phyloP scores from a whole-genome alignment of 306 rosid genomes.

The Benincasa hispida region DNA sequence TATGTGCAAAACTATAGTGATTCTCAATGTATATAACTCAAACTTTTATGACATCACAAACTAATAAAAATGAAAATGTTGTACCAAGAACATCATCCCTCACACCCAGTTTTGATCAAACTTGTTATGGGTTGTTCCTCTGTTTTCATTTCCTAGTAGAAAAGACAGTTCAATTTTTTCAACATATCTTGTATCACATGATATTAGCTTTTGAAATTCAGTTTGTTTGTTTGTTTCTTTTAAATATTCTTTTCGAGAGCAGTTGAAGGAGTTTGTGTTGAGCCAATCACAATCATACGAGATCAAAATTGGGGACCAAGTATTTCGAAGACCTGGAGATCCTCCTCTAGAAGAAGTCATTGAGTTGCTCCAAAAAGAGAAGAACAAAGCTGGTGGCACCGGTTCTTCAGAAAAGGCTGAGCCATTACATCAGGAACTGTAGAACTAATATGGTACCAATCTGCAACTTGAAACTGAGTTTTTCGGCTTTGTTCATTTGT shows the following conservation, averaged over 20 bases:
- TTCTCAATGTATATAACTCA: background rate
- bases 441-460: background rate
- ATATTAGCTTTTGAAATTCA: background rate
- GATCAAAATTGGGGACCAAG: constrained; percentile 68
- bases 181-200: background rate
- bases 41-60: background rate
- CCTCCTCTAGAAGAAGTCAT: constrained; percentile 63
- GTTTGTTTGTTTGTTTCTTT: background rate
- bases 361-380: constrained; percentile 33
- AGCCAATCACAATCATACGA: constrained; percentile 76
- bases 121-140: background rate
- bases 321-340: constrained; percentile 74
- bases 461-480: background rate
- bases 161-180: background rate
- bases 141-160: background rate
- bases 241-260: background rate
- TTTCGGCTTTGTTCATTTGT: background rate
- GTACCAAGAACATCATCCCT: background rate
- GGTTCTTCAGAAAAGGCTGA: constrained; percentile 15
- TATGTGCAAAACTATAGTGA: background rate
- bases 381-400: constrained; percentile 20
- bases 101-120: background rate
- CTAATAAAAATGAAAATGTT: background rate
- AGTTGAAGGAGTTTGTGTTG: constrained; percentile 80
- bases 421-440: background rate